Conservation (phyloP, 257 asterid genomes). For the Anisodus acutangulus region DNA sequence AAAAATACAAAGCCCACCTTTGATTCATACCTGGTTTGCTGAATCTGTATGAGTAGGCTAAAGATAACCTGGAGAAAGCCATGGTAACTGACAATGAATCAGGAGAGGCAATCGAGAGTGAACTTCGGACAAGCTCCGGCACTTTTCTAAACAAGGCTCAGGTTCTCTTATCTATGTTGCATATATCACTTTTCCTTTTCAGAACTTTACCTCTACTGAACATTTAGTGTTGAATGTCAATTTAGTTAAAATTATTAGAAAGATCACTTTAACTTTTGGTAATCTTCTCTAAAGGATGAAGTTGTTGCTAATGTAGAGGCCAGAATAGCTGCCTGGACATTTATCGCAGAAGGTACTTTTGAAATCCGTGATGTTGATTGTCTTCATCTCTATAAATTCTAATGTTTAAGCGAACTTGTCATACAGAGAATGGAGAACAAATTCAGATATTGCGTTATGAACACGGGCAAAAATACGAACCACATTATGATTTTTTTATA, state of each 20-base stretch:
- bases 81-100: conserved; percentile 93
- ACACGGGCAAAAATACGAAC: conserved; percentile 88
- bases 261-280: neutral
- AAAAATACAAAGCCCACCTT: neutral
- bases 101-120: conserved; percentile 86
- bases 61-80: conserved; percentile 85
- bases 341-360: conserved; percentile 77
- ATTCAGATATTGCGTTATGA: conserved; percentile 84
- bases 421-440: conserved; percentile 79
- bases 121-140: conserved; percentile 94
- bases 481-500: conserved; percentile 78
- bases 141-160: conserved; percentile 69
- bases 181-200: neutral
- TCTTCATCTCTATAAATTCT: neutral
- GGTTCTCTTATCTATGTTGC: conserved; percentile 42
- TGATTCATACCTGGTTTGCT: conserved; percentile 32
- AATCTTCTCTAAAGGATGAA: conserved; percentile 58
- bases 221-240: too few relatives aligned
- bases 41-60: conserved; percentile 61
- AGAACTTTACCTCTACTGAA: too few relatives aligned
- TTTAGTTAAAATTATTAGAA: neutral
- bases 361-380: conserved; percentile 1
- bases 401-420: conserved; percentile 25
- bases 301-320: conserved; percentile 63
- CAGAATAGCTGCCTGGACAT: conserved; percentile 92